phyloP scores from a whole-genome alignment of 129 eudicot species.

The Artemisia annua region DNA sequence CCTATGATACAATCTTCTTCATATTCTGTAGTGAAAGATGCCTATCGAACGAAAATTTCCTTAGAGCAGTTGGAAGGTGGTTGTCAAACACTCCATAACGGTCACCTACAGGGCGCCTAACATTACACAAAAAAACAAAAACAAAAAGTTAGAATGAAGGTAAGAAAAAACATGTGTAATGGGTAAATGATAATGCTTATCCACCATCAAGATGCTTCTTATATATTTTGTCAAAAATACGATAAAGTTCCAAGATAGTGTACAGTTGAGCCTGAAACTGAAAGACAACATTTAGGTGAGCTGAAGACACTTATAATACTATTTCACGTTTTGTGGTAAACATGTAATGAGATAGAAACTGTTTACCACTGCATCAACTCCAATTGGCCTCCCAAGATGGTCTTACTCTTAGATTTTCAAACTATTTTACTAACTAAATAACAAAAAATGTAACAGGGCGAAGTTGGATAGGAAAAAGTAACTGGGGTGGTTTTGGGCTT shows the following conservation, averaged over 20 bases:
- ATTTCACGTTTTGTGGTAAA: background rate
- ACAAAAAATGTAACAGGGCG: too few relatives aligned
- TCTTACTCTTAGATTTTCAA: conserved; percentile 31
- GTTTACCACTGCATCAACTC: conserved; percentile 57
- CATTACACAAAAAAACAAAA: background rate
- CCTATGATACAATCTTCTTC: too few relatives aligned
- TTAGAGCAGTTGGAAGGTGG: conserved; percentile 66
- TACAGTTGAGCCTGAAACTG: conserved; percentile 65
- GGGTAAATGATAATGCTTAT: conserved; percentile 28
- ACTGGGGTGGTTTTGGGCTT: too few relatives aligned
- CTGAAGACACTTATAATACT: background rate
- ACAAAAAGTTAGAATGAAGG: too few relatives aligned
- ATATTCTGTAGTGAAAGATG: conserved; percentile 66
- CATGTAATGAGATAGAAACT: background rate
- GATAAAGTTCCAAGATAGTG: too few relatives aligned
- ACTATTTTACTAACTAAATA: too few relatives aligned
- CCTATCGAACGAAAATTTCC: conserved; percentile 56
- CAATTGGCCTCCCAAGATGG: conserved; percentile 53
- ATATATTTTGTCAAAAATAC: too few relatives aligned
- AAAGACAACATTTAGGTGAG: conserved; percentile 5
- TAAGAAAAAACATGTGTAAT: too few relatives aligned
- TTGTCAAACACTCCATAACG: conserved; percentile 57
- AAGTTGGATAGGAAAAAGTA: too few relatives aligned
- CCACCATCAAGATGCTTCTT: too few relatives aligned
- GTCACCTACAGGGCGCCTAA: conserved; percentile 67